Evolutionary conservation across 306 rosid species (phyloP), one percentile per base, ranked within the genome.

Genomic region (Potentilla sterilis): DNA sequence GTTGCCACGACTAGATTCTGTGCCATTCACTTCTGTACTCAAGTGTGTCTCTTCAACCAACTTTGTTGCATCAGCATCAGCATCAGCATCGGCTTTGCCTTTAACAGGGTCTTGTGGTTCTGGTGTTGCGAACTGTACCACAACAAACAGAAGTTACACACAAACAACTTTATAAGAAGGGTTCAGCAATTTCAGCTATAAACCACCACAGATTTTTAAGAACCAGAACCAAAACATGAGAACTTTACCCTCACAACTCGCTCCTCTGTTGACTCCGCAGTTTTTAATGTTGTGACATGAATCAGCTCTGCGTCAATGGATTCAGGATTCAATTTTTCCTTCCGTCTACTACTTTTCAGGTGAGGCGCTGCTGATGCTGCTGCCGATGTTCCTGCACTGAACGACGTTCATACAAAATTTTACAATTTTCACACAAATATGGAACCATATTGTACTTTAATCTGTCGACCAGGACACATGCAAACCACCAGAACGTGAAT

Each of bases 161-260:
- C 28, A 28, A 54, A 5, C n/a, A 40, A 37, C 69, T 67, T 69
- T 52, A 19, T 21, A 57, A 38, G 19, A 32, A 35, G 24, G 15
- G 34, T 59, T 71, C 12, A 62, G 34, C 67, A 83, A 76, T 66
- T 35, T 48, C 62, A 28, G 71, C 47, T 57, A 72, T 51, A 43
- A 10, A 69, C 61, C 46, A 41, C 47, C 73, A 52, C 15, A 75
- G 40, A 28, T 19, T 32, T 22, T 57, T 70, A 78, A 12, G 21
- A 14, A 28, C 68, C 12, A 64, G 7, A 67, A 62, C 59, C 51
- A 68, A 78, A 61, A 81, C 69, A 32, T 52, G 58, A 62, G 64
- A 3, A 19, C 73, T 21, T 84, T 88, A 93, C 98, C 92, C 87
- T 80, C 70, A 89, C 89, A 76, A 81, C 89, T 81, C 81, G 83